Evolutionary conservation across 192 early-diverging fungal species (phyloP), one percentile per base, ranked within the genome.

Genomic region (Fimicolochytrium jonesii): DNA sequence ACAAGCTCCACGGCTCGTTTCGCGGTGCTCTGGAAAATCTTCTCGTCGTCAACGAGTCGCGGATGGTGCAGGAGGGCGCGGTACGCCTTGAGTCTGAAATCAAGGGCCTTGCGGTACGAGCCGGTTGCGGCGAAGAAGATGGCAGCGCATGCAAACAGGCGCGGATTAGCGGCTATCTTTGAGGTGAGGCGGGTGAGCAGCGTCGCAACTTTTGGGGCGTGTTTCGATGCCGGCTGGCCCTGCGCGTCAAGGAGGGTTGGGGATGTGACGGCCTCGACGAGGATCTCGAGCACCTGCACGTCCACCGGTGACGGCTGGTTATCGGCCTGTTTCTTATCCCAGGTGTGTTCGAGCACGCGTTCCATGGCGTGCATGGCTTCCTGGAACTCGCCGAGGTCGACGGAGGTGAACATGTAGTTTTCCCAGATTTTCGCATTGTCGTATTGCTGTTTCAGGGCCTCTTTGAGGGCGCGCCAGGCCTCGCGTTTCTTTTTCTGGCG

Each of bases 391-490:
- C 86, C 86, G 25, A 96, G 53, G 61, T 92, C 89, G 42, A 91
- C 49, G 17, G 88, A 80, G 6, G 83, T 78, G 56, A 83, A 88
- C 81, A 97, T 66, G 49, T 90, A 89, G 73, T 99, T 99, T 36
- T 90, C 82, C 95, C 94, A 97, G 56, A 99, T 91, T 64, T 88
- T 88, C 83, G 88, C 90, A 57, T 80, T 88, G 25, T 95, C 92
- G 61, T 76, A 84, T 54, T 89, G 87, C 51, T 78, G 72, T 62
- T 88, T 88, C 18, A 89, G 54, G 1, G 93, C 92, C 72, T 95
- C 89, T 44, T 87, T 79, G 18, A 97, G 76, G 0, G 90, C 86
- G 29, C 87, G 76, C 70, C 86, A 89, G 0, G 94, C 95, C 23
- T 94, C 91, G n/a, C 73, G 71, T 58, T 88, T 90, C 32, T 84